Percentiles rank a stretch among this genome's conserved stretches.
phyloP scores from a whole-genome alignment of 2,329 filamentous ascomycete species.

The Fusarium verrucosum region DNA sequence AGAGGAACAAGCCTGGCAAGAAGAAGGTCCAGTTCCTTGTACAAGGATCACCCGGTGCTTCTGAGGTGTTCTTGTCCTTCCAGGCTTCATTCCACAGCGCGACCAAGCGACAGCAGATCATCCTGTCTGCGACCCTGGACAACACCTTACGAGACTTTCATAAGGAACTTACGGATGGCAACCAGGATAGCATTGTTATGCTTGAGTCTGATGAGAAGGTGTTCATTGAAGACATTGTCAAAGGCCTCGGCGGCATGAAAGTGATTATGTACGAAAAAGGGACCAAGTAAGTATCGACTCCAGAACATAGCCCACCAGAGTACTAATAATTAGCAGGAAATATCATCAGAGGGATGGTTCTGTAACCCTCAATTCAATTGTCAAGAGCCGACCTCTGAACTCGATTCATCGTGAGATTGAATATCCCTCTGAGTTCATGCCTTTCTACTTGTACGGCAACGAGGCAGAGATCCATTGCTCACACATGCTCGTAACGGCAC shows the following conservation, averaged over 20 bases:
- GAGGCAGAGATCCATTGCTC: slow-evolving; percentile 51
- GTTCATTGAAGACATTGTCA: neutral
- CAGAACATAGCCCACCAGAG: accelerated
- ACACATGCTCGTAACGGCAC: slow-evolving; percentile 54
- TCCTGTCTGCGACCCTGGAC: slow-evolving; percentile 37
- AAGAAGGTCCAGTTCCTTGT: slow-evolving; percentile 52
- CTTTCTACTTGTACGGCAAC: slow-evolving; percentile 57
- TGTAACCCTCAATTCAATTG: slow-evolving; percentile 34
- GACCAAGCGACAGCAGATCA: slow-evolving; percentile 49
- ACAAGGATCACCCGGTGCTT: slow-evolving; percentile 48
- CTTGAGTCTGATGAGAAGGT: slow-evolving; percentile 13
- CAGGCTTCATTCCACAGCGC: slow-evolving; percentile 51
- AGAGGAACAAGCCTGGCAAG: slow-evolving; percentile 49
- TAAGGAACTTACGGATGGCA: neutral
- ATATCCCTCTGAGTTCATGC: slow-evolving; percentile 52
- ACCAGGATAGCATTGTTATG: slow-evolving; percentile 22
- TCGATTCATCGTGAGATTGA: slow-evolving; percentile 46
- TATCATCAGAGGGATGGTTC: slow-evolving; percentile 39
- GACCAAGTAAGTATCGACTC: neutral
- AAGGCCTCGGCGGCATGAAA: neutral
- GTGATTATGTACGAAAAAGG: slow-evolving; percentile 16
- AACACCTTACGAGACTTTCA: neutral
- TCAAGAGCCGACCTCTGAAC: slow-evolving; percentile 51
- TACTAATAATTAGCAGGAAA: neutral
- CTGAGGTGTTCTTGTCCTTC: slow-evolving; percentile 53